Conservation (phyloP, 768 basidiomycete genomes). For the Tylopilus intermedius region DNA sequence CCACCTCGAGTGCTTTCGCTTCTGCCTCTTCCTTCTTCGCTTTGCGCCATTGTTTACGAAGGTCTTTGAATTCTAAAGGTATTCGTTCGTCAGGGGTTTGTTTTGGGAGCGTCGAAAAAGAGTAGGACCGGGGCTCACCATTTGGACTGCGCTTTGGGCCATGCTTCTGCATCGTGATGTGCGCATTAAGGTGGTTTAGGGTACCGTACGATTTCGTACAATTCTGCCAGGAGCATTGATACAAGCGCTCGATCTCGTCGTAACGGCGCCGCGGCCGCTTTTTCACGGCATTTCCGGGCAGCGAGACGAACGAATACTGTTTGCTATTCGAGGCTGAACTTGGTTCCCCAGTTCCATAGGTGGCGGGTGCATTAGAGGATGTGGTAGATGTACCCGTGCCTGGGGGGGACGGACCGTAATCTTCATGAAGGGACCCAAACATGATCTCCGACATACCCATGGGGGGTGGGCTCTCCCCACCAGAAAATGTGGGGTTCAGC, state of each 20-base stretch:
- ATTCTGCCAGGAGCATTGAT: slow-evolving; percentile 77
- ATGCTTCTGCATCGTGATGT: slow-evolving; percentile 98
- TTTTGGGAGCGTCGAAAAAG: not conserved
- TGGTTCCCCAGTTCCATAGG: slow-evolving; percentile 15
- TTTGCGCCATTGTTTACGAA: slow-evolving; percentile 94
- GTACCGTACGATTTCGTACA: slow-evolving; percentile 88
- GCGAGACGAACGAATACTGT: slow-evolving; percentile 77
- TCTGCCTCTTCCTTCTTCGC: slow-evolving; percentile 74
- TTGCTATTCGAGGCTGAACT: slow-evolving; percentile 47
- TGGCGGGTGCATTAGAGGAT: slow-evolving; percentile 41
- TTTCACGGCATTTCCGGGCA: slow-evolving; percentile 76
- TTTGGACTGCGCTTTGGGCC: slow-evolving; percentile 84
- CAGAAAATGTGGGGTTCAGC: slow-evolving; percentile 49
- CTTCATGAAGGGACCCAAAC: slow-evolving; percentile 44
- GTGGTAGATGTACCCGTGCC: slow-evolving; percentile 57
- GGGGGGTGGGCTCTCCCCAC: slow-evolving; percentile 34
- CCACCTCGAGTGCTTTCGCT: slow-evolving; percentile 14
- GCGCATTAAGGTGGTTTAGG: slow-evolving; percentile 94
- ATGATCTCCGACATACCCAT: slow-evolving; percentile 30
- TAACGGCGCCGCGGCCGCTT: slow-evolving; percentile 82
- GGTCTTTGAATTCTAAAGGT: slow-evolving; percentile 87
- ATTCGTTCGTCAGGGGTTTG: slow-evolving; percentile 8
- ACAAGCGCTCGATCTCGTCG: slow-evolving; percentile 94
- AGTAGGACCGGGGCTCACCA: slow-evolving; percentile 48
- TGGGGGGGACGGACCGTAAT: slow-evolving; percentile 59